These are phyloP conservation scores for Penicillium diatomitis DNA, from an alignment of 495 filamentous ascomycete genomes.

Conservation along the genomic window DNA sequence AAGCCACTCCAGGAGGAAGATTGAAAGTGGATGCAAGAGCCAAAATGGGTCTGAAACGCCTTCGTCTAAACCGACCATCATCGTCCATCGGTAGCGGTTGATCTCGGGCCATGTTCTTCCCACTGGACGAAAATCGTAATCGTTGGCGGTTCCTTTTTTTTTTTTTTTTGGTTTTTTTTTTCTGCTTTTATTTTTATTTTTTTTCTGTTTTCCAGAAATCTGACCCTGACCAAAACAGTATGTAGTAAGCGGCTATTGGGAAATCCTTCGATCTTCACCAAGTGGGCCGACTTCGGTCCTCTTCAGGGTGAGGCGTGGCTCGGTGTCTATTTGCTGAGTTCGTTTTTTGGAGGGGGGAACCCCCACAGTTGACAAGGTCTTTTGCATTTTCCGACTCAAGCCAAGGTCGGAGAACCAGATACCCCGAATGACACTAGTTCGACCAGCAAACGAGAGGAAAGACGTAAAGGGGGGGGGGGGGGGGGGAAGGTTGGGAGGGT, in stretches of 20 bases:
- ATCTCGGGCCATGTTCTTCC: too few species aligned
- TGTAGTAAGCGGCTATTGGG: not conserved
- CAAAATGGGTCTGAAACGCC: constrained; percentile 8
- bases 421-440: too few species aligned
- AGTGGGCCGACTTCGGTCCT: constrained; percentile 8
- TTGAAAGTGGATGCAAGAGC: not conserved
- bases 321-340: constrained; percentile 1
- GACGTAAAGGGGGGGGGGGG: too few species aligned
- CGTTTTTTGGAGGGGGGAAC: not conserved
- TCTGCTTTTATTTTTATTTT: too few species aligned
- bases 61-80: not conserved
- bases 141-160: not conserved
- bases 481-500: too few species aligned
- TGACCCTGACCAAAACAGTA: too few species aligned
- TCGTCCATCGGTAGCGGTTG: too few species aligned
- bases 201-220: too few species aligned
- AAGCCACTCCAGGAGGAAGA: not conserved
- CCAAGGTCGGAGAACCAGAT: constrained; percentile 2
- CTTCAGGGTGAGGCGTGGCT: not conserved
- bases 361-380: constrained; percentile 16
- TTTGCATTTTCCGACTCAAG: constrained; percentile 8
- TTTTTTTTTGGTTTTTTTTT: too few species aligned
- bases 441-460: too few species aligned
- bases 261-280: constrained; percentile 13
- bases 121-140: not conserved